A percentile compares a stretch with the other conserved stretches of the same genome.
phyloP scores from a whole-genome alignment of 148 eudicot species.

The Rhododendron griersonianum region DNA sequence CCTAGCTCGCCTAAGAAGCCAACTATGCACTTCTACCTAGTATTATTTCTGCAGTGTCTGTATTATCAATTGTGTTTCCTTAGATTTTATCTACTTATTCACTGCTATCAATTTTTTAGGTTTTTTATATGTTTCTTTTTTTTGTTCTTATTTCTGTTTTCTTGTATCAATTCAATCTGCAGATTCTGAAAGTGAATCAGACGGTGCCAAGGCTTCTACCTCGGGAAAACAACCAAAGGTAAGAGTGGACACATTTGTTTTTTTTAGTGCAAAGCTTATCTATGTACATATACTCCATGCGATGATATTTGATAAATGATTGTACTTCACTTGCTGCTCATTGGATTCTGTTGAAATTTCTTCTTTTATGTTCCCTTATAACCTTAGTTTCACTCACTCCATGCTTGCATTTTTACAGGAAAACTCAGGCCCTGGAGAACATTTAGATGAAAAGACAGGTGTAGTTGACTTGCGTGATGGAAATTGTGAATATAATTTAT shows the following conservation, averaged over 20 bases:
- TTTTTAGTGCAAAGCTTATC: neutral
- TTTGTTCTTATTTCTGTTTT: neutral
- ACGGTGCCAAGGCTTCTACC: constrained; percentile 23
- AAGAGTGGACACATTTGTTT: neutral
- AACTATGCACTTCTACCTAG: neutral
- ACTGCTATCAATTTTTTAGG: neutral
- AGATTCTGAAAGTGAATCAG: constrained; percentile 22
- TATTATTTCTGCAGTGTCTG: neutral
- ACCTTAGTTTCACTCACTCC: neutral
- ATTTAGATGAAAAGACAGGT: constrained; percentile 26
- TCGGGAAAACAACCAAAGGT: constrained; percentile 22
- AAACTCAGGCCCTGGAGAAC: constrained; percentile 18
- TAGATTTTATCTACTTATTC: neutral
- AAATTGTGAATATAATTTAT: constrained; percentile 27
- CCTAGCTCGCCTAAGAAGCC: neutral
- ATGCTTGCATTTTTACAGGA: constrained; percentile 22
- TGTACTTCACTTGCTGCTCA: neutral
- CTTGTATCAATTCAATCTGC: neutral
- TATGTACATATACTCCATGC: neutral
- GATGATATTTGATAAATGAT: neutral
- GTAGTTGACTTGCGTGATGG: constrained; percentile 20
- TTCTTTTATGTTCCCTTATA: neutral
- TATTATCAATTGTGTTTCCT: neutral
- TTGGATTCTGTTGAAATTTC: constrained; percentile 3
- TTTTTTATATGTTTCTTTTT: neutral